Evolutionary conservation across 108 stramenopile species (phyloP), one percentile per base, ranked within the genome.

Genomic region (Nitzschia putrida): DNA sequence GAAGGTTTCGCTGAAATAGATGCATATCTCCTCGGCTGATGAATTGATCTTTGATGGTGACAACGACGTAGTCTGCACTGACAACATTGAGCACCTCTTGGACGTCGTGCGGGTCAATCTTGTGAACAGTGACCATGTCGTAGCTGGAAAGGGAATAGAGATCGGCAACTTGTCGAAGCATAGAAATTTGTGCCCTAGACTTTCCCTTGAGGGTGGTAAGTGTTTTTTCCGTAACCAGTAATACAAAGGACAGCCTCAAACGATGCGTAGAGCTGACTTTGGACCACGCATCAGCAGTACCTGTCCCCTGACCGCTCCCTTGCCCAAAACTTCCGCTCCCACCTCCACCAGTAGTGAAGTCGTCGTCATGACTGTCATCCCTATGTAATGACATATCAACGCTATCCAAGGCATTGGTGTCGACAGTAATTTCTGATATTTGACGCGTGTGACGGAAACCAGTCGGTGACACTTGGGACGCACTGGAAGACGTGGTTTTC

Each of bases 11-110:
- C 74, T 91, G 90, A 74, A 94, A 92, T 7, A 68, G 66, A 60
- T 81, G 90, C 91, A 91, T 90, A 41, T 94, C 88, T 44, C 86
- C 90, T 57, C 91, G 80, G 29, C 83, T 86, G 23, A 95, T 80
- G 71, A 94, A 96, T 71, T 96, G 95, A 63, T 96, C 95, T 61
- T 96, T 96, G 76, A 96, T 86, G 8, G 90, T 88, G 12, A 94
- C 66, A 7, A 87, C 80, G 20, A 94, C 80, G 76, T 88, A 96
- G 71, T 96, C 95, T 5, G 88, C 92, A 37, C 87, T 80, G n/a
- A 86, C 87, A 10, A 78, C 82, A 47, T 80, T 76, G 37, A 79
- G 80, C 20, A 86, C 88, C 50, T 57, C 54, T 44, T 76, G 69
- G 25, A 79, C 83, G 34, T 85, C 80, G 9, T 69, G 61, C 24